Evolutionary conservation across 1,284 basidiomycete species (phyloP), one percentile per base, ranked within the genome.

Genomic region (Leccinum griseonigrum): DNA sequence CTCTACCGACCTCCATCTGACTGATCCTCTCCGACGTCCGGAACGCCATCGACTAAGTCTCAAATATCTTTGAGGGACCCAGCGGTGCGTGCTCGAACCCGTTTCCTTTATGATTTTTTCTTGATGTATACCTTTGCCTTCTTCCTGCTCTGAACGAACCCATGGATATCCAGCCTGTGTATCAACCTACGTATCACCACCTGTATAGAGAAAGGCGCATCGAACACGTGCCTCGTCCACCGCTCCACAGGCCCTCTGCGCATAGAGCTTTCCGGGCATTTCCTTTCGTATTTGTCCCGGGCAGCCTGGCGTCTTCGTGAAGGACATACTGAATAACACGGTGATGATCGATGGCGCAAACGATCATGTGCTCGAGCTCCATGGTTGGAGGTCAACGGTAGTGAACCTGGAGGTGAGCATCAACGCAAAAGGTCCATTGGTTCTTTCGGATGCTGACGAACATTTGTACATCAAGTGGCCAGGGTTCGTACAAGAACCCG

Each of bases 381-480:
- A 36, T 0, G 58, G 61, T 14, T 68, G 67, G 67, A 66, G 63
- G 14, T 6, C 36, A 28, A 68, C 68, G 16, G 54, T 51, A 34
- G 26, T 68, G 4, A 53, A 58, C 16, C 56, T 68, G 29, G 51
- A 69, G 26, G 67, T 66, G 11, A 57, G 60, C 13, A 10, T 29
- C 18, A n/a, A 29, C 31, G 14, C 4, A 16, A 28, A 22, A 28
- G 11, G 22, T 48, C 22, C 22, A 14, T 50, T 50, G 26, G 4
- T n/a, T 53, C 32, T 16, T 13, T 32, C 32, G 2, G 10, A 16
- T 14, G 8, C 4, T 22, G 4, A 34, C 52, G 3, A 5, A 38
- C 22, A 28, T 9, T 8, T 14, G 14, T 10, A 5, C 22, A 51
- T 16, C 34, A n/a, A 69, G 67, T 68, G 66, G 68, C 67, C 66